Evolutionary conservation across 164 flowering plant genomes (phyloP), one percentile per base, ranked within the genome.

Genomic region (Buxus sempervirens): DNA sequence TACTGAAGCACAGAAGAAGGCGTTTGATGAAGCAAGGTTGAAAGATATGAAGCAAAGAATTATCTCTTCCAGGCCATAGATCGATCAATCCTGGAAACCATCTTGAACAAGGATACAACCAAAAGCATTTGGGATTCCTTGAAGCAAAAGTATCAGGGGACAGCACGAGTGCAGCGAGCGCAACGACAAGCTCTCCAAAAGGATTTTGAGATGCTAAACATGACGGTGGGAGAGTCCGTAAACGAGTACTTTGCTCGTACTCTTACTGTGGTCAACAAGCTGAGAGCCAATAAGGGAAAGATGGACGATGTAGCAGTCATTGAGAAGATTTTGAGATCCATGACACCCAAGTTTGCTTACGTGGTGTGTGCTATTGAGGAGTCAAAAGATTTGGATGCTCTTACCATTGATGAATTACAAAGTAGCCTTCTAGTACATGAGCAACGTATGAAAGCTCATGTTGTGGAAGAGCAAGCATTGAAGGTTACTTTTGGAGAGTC

Each of bases 351-450:
- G 15, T 75, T 70, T 12, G 20, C 54, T 19, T 66, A 75, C 51
- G 60, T 70, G 4, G 68, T 73, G 0, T 58, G 65, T 38, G 64
- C 62, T 1, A 53, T 74, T 14, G 70, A 69, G 21, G 73, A 69
- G 22, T 74, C 71, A 4, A 65, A 75, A 0, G 49, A 70, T 49
- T 6, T 62, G 0, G 67, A 66, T 22, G 48, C 15, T 0, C 0
- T 75, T 4, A 41, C 66, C 4, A 55, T 75, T 18, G 73, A 75
- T 57, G 77, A 75, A 20, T 18, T 75, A 8, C 71, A 75, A 20
- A 65, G 77, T 12, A 48, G 54, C 24, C 12, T 75, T 7, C 21
- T 70, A 18, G 77, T 70, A 0, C 77, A 75, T 54, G 75, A 69
- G 13, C 41, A 74, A 18, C 23, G 57, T 0, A 57, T 63, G 60